Conservation (phyloP, 2,329 filamentous ascomycete genomes). For the Colletotrichum cuscutae region DNA sequence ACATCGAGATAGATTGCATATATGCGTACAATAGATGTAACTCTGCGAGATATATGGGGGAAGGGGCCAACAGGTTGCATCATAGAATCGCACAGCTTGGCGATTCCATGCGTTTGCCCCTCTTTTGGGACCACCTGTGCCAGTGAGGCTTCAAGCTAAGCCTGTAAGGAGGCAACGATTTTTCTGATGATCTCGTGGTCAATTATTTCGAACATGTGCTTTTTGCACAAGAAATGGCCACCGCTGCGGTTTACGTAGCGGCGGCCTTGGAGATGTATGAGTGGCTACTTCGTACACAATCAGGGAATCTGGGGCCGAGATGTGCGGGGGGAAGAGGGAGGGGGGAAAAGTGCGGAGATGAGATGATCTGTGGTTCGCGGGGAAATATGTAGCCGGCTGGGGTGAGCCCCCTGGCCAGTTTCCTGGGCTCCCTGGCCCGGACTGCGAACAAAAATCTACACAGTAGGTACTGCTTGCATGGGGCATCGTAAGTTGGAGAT, state of each 20-base stretch:
- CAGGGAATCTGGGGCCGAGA: background rate
- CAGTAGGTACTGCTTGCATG: background rate
- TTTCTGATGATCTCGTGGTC: background rate
- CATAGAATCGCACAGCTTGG: no score
- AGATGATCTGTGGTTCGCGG: slow-evolving; percentile 30
- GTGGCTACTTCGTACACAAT: background rate
- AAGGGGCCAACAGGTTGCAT: background rate
- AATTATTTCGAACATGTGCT: background rate
- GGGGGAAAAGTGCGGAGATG: background rate
- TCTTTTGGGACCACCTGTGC: no score
- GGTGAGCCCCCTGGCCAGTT: background rate
- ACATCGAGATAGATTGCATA: no score
- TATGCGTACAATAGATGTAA: background rate
- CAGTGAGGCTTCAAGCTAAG: background rate
- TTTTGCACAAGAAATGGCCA: background rate
- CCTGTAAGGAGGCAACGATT: background rate
- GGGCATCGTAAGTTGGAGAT: background rate
- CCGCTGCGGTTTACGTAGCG: slow-evolving; percentile 2
- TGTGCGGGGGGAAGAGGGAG: background rate
- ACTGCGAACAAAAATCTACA: background rate
- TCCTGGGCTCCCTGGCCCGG: background rate
- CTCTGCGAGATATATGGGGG: background rate
- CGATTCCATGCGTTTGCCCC: no score
- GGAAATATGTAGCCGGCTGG: slow-evolving; percentile 27
- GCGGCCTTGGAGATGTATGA: slow-evolving; percentile 21